phyloP scores from a whole-genome alignment of 352 stramenopile species.

The Plasmopara muralis region DNA sequence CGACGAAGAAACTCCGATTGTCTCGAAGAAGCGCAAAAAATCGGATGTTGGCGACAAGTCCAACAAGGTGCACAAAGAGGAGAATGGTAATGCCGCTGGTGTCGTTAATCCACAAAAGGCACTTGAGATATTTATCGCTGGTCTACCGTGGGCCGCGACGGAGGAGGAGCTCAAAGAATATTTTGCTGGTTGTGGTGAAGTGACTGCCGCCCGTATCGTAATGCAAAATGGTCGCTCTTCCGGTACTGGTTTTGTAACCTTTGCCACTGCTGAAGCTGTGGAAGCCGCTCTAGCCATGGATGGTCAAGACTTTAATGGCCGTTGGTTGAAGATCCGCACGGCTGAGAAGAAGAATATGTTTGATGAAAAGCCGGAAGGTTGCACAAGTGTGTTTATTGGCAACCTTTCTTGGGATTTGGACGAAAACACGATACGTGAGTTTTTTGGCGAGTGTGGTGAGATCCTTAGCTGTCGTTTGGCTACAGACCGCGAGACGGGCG shows the following conservation, averaged over 20 bases:
- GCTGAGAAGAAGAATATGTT: slow-evolving; percentile 79
- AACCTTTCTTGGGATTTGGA: slow-evolving; percentile 97
- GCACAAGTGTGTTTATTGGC: slow-evolving; percentile 95
- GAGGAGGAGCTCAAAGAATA: slow-evolving; percentile 93
- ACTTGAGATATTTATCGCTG: slow-evolving; percentile 87
- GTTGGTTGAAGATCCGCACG: slow-evolving; percentile 95
- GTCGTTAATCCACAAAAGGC: slow-evolving; percentile 40
- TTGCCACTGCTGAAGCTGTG: slow-evolving; percentile 61
- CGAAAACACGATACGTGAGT: slow-evolving; percentile 89
- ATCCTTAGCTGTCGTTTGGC: slow-evolving; percentile 93
- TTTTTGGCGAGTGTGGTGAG: slow-evolving; percentile 94
- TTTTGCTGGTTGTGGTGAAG: slow-evolving; percentile 90
- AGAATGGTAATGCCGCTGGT: slow-evolving; percentile 53
- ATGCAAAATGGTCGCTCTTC: slow-evolving; percentile 86
- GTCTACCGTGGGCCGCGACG: slow-evolving; percentile 92
- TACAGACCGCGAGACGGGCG: slow-evolving; percentile 94
- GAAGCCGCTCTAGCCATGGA: slow-evolving; percentile 88
- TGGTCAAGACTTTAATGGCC: slow-evolving; percentile 89
- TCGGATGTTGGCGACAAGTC: slow-evolving; percentile 52
- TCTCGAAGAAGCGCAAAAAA: slow-evolving; percentile 82
- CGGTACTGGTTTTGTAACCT: slow-evolving; percentile 95
- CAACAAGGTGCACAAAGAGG: slow-evolving; percentile 73
- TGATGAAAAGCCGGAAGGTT: slow-evolving; percentile 91
- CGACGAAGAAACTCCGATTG: slow-evolving; percentile 61
- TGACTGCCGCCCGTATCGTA: slow-evolving; percentile 80